Conservation (phyloP, 2,329 filamentous ascomycete species). For the Neopestalotiopsis sp. region DNA sequence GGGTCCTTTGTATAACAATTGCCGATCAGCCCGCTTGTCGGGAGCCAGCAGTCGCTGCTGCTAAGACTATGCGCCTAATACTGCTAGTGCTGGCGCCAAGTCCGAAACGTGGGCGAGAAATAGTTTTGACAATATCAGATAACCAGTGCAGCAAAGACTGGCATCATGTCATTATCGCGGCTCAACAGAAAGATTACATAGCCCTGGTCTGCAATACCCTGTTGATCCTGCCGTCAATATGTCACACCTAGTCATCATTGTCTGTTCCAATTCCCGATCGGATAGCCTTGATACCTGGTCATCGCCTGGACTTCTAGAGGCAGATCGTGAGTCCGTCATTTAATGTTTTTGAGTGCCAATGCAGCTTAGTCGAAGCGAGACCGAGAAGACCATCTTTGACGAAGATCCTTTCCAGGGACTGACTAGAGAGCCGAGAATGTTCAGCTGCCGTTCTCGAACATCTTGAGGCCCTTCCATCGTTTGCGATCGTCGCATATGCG, state of each 20-base stretch:
- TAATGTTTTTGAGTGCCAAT: neutral
- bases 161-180: neutral
- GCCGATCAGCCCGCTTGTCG: constrained; percentile 2
- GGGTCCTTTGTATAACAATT: constrained; percentile 1
- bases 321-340: neutral
- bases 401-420: neutral
- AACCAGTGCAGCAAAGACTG: neutral
- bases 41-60: neutral
- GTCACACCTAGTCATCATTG: neutral
- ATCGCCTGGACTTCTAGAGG: neutral
- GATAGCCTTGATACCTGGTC: neutral
- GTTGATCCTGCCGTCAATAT: neutral
- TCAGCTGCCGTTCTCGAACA: neutral
- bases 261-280: neutral
- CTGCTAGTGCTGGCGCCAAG: neutral
- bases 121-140: neutral
- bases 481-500: neutral
- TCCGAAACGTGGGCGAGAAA: neutral
- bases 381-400: neutral
- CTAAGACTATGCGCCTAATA: neutral
- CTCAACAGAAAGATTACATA: constrained; percentile 1
- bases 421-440: neutral
- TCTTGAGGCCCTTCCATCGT: neutral
- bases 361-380: neutral
- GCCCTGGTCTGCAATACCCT: neutral